Conservation (phyloP, 345 rosid species). For the Aquilaria yunnanensis region DNA sequence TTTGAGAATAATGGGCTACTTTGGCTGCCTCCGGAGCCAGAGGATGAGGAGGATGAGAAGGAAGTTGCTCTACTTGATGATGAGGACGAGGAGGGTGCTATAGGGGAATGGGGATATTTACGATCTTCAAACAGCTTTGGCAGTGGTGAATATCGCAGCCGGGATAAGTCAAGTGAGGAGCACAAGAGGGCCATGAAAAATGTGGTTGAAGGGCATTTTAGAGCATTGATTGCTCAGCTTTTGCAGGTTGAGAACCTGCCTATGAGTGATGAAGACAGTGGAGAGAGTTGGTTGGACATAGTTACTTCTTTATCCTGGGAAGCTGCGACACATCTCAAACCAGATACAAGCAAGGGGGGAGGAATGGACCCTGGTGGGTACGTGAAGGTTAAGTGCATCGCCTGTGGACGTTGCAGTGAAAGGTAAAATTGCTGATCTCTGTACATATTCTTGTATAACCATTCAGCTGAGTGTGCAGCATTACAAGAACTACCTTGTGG, state of each 20-base stretch:
- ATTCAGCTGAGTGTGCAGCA: no score
- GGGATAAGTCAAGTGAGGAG: conserved; percentile 58
- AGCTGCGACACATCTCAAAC: conserved; percentile 86
- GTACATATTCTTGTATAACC: background rate
- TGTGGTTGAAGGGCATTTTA: conserved; percentile 87
- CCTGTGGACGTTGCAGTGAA: conserved; percentile 73
- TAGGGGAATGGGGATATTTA: conserved; percentile 78
- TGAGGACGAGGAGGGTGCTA: conserved; percentile 50
- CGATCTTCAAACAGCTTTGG: conserved; percentile 65
- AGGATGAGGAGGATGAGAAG: conserved; percentile 88
- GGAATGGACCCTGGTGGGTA: conserved; percentile 99
- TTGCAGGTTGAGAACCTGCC: conserved; percentile 70
- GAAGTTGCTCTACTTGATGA: conserved; percentile 69
- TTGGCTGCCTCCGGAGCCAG: conserved; percentile 96
- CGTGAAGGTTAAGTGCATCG: conserved; percentile 93
- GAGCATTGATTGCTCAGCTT: conserved; percentile 79
- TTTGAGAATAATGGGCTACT: conserved; percentile 79
- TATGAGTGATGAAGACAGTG: conserved; percentile 56
- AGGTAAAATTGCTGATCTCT: conserved; percentile 43
- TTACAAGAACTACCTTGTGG: no score
- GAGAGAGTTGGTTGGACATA: conserved; percentile 85
- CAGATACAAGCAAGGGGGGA: conserved; percentile 89
- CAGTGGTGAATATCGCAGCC: conserved; percentile 47
- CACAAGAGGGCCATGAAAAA: conserved; percentile 59
- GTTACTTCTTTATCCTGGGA: conserved; percentile 92